phyloP scores from a whole-genome alignment of 2,329 filamentous ascomycete genomes.

The Chalara sp. region DNA sequence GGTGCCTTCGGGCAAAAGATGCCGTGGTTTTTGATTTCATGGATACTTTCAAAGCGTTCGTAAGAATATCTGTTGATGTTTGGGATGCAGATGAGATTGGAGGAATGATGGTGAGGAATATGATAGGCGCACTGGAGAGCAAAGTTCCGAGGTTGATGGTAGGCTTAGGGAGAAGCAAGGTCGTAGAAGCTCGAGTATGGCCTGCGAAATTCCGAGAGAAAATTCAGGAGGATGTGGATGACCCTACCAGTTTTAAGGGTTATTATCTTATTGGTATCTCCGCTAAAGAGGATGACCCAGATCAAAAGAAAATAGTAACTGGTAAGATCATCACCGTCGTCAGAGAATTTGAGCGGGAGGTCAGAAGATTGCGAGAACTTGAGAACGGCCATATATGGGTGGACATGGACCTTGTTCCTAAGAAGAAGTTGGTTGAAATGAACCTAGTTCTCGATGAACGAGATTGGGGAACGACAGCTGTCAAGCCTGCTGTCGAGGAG shows the following conservation, averaged over 20 bases:
- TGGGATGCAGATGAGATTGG: constrained; percentile 11
- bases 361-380: constrained; percentile 8
- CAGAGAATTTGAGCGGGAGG: constrained; percentile 10
- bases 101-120: constrained; percentile 5
- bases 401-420: constrained; percentile 4
- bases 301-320: constrained; percentile 8
- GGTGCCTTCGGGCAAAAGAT: background rate
- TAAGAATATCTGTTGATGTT: constrained; percentile 7
- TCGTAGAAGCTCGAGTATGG: constrained; percentile 10
- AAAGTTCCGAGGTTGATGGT: constrained; percentile 9
- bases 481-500: background rate
- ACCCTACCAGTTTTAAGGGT: constrained; percentile 2
- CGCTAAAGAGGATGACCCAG: constrained; percentile 1
- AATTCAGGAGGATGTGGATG: background rate
- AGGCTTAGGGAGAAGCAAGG: constrained; percentile 2
- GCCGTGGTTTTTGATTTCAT: constrained; percentile 6
- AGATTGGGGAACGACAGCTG: constrained; percentile 1
- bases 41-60: constrained; percentile 5
- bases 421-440: constrained; percentile 6
- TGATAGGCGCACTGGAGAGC: constrained; percentile 10
- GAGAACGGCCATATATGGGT: constrained; percentile 6
- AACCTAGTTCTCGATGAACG: constrained; percentile 6
- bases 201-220: constrained; percentile 7
- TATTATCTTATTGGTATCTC: constrained; percentile 11
- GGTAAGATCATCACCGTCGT: constrained; percentile 9